Conservation (phyloP, 2,329 filamentous ascomycete genomes). For the Claviceps humidiphila region DNA sequence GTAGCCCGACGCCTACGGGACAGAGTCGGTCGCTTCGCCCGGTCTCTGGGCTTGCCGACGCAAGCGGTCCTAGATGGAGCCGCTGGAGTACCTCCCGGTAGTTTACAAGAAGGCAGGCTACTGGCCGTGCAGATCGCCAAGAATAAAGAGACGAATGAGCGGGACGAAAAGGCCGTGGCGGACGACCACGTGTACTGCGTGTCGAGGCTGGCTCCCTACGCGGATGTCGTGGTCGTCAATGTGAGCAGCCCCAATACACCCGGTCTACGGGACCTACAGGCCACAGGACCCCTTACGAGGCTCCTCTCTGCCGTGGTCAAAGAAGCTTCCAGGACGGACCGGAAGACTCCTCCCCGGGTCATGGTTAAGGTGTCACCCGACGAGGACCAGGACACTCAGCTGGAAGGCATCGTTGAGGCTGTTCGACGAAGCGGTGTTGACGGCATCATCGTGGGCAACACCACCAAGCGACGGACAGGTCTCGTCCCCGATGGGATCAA, state of each 20-base stretch:
- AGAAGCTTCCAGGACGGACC: conserved; percentile 55
- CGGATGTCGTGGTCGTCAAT: conserved; percentile 95
- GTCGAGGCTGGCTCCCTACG: conserved; percentile 67
- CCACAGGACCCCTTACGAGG: conserved; percentile 65
- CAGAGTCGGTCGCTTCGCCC: conserved; percentile 66
- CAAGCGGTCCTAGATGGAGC: conserved; percentile 62
- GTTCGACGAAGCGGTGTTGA: conserved; percentile 77
- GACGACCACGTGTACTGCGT: conserved; percentile 86
- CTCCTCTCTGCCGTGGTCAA: conserved; percentile 73
- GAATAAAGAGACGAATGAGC: conserved; percentile 84
- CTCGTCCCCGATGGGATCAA: conserved; percentile 53
- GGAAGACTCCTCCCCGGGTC: conserved; percentile 54
- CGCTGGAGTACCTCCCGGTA: conserved; percentile 69
- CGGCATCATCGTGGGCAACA: conserved; percentile 94
- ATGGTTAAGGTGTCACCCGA: conserved; percentile 99
- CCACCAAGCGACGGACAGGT: conserved; percentile 69
- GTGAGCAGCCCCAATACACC: conserved; percentile 95
- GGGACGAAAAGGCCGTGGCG: conserved; percentile 68
- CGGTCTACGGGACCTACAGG: conserved; percentile 76
- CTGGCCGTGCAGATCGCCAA: conserved; percentile 91
- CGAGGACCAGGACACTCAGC: conserved; percentile 73
- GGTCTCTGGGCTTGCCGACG: conserved; percentile 56
- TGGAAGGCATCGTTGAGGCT: conserved; percentile 78
- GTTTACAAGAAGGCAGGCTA: conserved; percentile 59
- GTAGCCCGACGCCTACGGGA: conserved; percentile 69